phyloP scores from a whole-genome alignment of 805 yeast species.

The Candida nanaspora region DNA sequence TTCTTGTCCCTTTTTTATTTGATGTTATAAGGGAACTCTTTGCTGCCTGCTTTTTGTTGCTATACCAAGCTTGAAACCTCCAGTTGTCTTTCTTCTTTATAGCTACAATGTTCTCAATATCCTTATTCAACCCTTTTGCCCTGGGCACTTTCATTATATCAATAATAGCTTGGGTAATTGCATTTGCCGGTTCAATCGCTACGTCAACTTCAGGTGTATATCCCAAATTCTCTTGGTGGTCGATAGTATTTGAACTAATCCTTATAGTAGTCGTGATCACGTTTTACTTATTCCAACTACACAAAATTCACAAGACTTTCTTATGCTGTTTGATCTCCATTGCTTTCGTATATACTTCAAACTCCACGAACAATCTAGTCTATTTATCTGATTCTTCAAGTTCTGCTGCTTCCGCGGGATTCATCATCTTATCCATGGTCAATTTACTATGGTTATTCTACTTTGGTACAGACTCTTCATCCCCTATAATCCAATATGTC shows the following conservation, averaged over 20 bases:
- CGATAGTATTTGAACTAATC: slow-evolving; percentile 69
- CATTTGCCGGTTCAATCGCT: slow-evolving; percentile 80
- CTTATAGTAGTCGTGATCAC: slow-evolving; percentile 43
- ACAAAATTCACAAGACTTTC: slow-evolving; percentile 62
- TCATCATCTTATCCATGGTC: slow-evolving; percentile 72
- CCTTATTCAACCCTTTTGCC: slow-evolving; percentile 63
- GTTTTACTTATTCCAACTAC: slow-evolving; percentile 51
- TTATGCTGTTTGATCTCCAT: slow-evolving; percentile 53
- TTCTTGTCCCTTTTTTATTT: no score
- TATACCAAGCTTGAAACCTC: no score
- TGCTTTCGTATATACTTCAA: slow-evolving; percentile 79
- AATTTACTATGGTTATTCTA: slow-evolving; percentile 83
- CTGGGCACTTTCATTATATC: slow-evolving; percentile 73
- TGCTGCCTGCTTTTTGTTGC: no score
- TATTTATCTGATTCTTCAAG: slow-evolving; percentile 58
- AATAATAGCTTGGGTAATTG: slow-evolving; percentile 75
- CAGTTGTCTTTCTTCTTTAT: no score
- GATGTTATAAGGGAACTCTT: no score
- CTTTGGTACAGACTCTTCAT: slow-evolving; percentile 84
- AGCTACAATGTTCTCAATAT: slow-evolving; percentile 3
- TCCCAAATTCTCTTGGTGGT: slow-evolving; percentile 97
- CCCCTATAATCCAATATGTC: slow-evolving; percentile 78
- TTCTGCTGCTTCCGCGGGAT: slow-evolving; percentile 73
- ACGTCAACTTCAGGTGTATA: slow-evolving; percentile 35
- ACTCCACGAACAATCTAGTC: slow-evolving; percentile 73